Base-by-base conservation (phyloP, 2,329 filamentous ascomycete species). In the Paraconiothyrium brasiliense region DNA sequence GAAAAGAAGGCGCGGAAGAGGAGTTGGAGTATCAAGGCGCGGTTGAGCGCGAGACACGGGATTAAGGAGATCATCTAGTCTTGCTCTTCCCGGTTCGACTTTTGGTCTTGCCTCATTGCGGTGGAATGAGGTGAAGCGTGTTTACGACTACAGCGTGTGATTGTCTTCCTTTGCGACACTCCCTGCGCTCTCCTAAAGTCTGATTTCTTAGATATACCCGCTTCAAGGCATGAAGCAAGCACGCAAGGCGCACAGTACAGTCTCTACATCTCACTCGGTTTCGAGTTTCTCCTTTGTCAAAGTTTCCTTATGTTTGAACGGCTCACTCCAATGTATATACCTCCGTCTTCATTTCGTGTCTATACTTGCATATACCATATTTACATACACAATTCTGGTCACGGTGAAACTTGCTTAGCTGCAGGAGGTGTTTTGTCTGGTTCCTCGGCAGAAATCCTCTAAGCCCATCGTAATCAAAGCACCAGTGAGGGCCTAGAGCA, bases 11-110 rank as follows among this genome's bases (percentile, higher is more conserved):
- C 52, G 44, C 64, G 68, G 61, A 75, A 72, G 64, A 68, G 66
- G 64, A 73, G 70, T 48, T 76, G 73, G 73, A 74, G 64, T 57
- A 63, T 74, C 46, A 71, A 74, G 43, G 66, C 67, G 14, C 62
- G 67, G 39, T 64, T 76, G 58, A 64, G 61, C 8, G 59, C 64
- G 43, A 60, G 67, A 10, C 69, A 67, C 57, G 72, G 71, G n/a
- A 62, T 74, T 9, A 71, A 62, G 60, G 73, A 76, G 64, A 72
- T 72, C 46, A 68, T 70, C 46, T 75, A 46, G 60, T 54, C 24
- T 44, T 32, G 0, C 39, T 56, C 44, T 35, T 35, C 20, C 46
- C 30, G 44, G 39, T 37, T 39, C 30, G 4, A 4, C 1, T 16
- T 41, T 46, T 24, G 20, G 9, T 46, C 20, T 46, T 13, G 10